Percentiles rank a stretch among this genome's conserved stretches.
Evolutionary conservation across 2,329 filamentous ascomycete genomes (phyloP).

Genomic region (Exutisphaerella laricina): DNA sequence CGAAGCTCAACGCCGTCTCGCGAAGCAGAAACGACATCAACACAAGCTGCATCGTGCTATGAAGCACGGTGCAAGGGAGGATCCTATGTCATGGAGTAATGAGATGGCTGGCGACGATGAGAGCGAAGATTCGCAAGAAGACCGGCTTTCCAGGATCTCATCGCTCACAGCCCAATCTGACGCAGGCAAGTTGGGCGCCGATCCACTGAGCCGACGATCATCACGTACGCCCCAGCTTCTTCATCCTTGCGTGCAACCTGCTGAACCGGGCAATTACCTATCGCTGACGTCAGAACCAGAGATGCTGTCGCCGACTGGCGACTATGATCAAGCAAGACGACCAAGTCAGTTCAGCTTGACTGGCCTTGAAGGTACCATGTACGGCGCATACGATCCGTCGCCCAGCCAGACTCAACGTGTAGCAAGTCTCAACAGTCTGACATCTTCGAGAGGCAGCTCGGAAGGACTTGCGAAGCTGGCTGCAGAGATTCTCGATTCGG

Average conservation of each 20-base stretch:
- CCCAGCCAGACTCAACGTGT: conserved; percentile 49
- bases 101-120: conserved; percentile 65
- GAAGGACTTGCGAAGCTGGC: conserved; percentile 42
- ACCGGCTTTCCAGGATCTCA: conserved; percentile 34
- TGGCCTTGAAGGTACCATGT: conserved; percentile 73
- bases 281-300: conserved; percentile 29
- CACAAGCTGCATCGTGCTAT: conserved; percentile 31
- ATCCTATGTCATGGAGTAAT: conserved; percentile 72
- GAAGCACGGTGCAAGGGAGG: conserved; percentile 27
- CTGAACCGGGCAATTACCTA: conserved; percentile 14
- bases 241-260: conserved; percentile 9
- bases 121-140: conserved; percentile 38
- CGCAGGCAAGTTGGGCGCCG: conserved; percentile 13
- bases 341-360: conserved; percentile 30
- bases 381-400: conserved; percentile 58
- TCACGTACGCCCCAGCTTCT: conserved; percentile 27
- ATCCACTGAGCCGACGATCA: conserved; percentile 17
- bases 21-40: conserved; percentile 38
- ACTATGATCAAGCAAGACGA: conserved; percentile 5
- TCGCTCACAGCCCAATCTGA: conserved; percentile 29
- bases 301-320: conserved; percentile 15
- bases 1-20: conserved; percentile 53
- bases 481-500: conserved; percentile 51
- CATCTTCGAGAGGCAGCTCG: conserved; percentile 13
- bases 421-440: conserved; percentile 66